Base-by-base conservation (phyloP, 148 eudicot species). In the Heliosperma pusillum region DNA sequence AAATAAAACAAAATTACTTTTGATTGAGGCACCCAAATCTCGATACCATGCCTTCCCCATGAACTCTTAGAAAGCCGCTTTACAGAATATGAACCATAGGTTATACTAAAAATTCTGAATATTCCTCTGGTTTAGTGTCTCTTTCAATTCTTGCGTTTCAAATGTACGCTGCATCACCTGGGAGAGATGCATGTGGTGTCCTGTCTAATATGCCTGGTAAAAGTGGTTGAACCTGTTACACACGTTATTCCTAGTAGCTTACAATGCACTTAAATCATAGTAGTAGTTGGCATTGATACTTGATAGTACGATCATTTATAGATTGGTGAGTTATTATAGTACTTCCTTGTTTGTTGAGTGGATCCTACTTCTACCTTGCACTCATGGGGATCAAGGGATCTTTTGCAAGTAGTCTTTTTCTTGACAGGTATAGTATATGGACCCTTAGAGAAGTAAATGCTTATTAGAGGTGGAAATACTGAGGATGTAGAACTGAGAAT, bases 131-230 rank as follows among this genome's bases (percentile, higher is more conserved):
- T 30, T 27, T 25, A 17, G 19, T 40, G 5, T 26, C 8, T 58
- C 64, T 20, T 12, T 12, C 16, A 11, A 72, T 22, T 27, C 21
- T 7, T 27, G 63, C 17, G 4, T 16, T 22, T 10, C 16, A 57
- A 58, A 68, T 44, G 21, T 67, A 29, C 68, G 27, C 52, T 22
- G 47, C 60, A 36, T 26, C 11, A 7, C 17, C 36, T 40, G 4
- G 22, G 30, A 25, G 80, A 70, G 64, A 71, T 42, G 73, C 75
- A 61, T 50, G 20, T 77, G 44, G 26, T 60, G 74, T 59, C 50
- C 66, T 53, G 29, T 20, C n/a, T 3, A 26, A 45, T 76, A 25
- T 69, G 56, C 62, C 40, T 45, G 61, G 74, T 45, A 44, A 26
- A 58, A 12, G 42, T 47, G 61, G 58, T 9, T 53, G 52, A 63